Evolutionary conservation across 768 basidiomycete genomes (phyloP).

Genomic region (Russula compacta): DNA sequence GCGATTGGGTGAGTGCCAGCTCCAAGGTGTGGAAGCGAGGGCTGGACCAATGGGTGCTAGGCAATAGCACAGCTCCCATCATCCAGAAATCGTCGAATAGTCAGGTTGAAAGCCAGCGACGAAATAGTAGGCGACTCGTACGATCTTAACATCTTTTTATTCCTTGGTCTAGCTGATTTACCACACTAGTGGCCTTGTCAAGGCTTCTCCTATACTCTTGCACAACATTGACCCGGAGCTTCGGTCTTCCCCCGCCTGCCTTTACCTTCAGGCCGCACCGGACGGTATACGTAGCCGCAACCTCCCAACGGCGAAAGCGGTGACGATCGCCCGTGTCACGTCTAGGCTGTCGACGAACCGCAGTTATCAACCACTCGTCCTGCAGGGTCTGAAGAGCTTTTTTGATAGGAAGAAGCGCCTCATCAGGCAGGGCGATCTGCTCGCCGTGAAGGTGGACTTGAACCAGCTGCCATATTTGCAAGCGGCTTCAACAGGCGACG

Average conservation of each 20-base stretch:
- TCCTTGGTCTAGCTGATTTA: not conserved
- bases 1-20: slow-evolving; percentile 62
- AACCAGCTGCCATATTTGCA: slow-evolving; percentile 28
- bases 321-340: slow-evolving; percentile 75
- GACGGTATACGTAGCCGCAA: slow-evolving; percentile 50
- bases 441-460: slow-evolving; percentile 55
- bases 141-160: slow-evolving; percentile 15
- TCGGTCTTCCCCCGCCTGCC: slow-evolving; percentile 23
- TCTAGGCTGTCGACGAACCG: slow-evolving; percentile 63
- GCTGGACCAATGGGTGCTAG: slow-evolving; percentile 30
- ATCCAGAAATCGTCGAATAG: slow-evolving; percentile 37
- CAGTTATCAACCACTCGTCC: slow-evolving; percentile 50
- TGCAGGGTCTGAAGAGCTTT: slow-evolving; percentile 52
- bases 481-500: not conserved
- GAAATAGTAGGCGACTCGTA: slow-evolving; percentile 31
- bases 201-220: slow-evolving; percentile 43
- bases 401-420: slow-evolving; percentile 48
- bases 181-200: slow-evolving; percentile 31
- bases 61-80: slow-evolving; percentile 32
- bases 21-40: not conserved
- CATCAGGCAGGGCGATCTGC: slow-evolving; percentile 65
- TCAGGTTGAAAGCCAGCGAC: slow-evolving; percentile 49
- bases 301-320: slow-evolving; percentile 56
- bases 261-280: slow-evolving; percentile 41
- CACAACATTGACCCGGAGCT: slow-evolving; percentile 39